phyloP scores from a whole-genome alignment of 768 basidiomycete genomes.

The Russula brevipes region DNA sequence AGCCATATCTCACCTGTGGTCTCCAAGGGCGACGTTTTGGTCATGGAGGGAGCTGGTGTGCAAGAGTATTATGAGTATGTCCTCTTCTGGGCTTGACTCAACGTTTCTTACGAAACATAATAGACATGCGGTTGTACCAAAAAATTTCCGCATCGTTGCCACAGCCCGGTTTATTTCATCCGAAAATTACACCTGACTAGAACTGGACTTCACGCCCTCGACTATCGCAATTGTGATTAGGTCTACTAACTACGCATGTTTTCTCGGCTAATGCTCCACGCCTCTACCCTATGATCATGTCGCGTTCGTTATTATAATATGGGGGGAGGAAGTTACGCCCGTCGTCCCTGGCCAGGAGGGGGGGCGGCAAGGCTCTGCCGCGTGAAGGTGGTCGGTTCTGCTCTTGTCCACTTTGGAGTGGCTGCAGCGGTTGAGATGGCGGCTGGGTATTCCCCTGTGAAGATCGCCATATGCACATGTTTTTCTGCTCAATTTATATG shows the following conservation, averaged over 20 bases:
- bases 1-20: constrained; percentile 15
- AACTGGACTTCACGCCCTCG: neutral
- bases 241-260: neutral
- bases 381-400: constrained; percentile 7
- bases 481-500: neutral
- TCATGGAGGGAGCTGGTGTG: constrained; percentile 68
- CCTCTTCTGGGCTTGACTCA: neutral
- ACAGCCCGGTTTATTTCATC: constrained; percentile 63
- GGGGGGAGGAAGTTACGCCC: neutral
- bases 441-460: constrained; percentile 3
- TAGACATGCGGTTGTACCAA: constrained; percentile 71
- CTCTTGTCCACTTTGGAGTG: constrained; percentile 8
- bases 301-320: too few relatives aligned
- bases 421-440: constrained; percentile 4
- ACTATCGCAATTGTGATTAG: neutral
- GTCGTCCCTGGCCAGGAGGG: constrained; percentile 10
- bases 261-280: neutral
- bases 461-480: neutral
- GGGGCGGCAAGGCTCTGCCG: constrained; percentile 16
- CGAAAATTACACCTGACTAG: constrained; percentile 20
- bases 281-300: neutral
- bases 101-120: constrained; percentile 16
- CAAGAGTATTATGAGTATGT: constrained; percentile 69
- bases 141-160: constrained; percentile 73
- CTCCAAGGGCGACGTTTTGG: constrained; percentile 63